Evolutionary conservation across 75 land plant species (phyloP), one percentile per base, ranked within the genome.

Genomic region (Selaginella tamariscina): DNA sequence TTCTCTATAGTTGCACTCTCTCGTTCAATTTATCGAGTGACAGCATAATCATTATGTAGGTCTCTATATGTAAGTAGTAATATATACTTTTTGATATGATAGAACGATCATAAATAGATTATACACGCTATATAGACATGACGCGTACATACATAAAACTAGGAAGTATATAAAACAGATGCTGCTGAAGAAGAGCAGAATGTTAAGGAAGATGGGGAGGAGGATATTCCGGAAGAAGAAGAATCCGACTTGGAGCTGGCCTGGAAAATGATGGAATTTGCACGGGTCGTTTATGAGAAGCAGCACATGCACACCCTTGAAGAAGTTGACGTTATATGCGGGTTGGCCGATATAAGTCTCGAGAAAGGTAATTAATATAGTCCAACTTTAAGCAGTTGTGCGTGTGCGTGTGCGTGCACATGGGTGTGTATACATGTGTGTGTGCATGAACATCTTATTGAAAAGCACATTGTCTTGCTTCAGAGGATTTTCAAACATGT

Each of bases 291-390:
- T 66, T 79, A 74, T 74, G 91, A 87, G 64, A 91, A 83, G 71
- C 73, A 78, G 31, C 68, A 66, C 20, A 55, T 65, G 1, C 75
- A 57, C 32, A 80, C 97, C 1, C 75, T 91, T 69, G 83, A 87
- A 72, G 84, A 82, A 67, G 97, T 91, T n/a, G 87, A 91, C 63
- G 82, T 91, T 54, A 80, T 85, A 56, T 78, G 85, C 75, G 83
- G 90, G 1, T 73, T 95, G 70, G 99, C 84, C 20, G 99, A 95
- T 56, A 86, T 88, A 15, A 80, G 89, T 13, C 56, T 92, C 68
- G 97, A 91, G 75, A 88, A 91, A 95, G 99, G 99, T 94, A 26
- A n/a, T n/a, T n/a, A n/a, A n/a, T n/a, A n/a, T n/a, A n/a, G n/a
- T n/a, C n/a, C n/a, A n/a, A n/a, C n/a, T n/a, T n/a, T n/a, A n/a